Evolutionary conservation across 225 moss, liverwort and hornwort species (phyloP).

Genomic region (Physcomitrellopsis africana): DNA sequence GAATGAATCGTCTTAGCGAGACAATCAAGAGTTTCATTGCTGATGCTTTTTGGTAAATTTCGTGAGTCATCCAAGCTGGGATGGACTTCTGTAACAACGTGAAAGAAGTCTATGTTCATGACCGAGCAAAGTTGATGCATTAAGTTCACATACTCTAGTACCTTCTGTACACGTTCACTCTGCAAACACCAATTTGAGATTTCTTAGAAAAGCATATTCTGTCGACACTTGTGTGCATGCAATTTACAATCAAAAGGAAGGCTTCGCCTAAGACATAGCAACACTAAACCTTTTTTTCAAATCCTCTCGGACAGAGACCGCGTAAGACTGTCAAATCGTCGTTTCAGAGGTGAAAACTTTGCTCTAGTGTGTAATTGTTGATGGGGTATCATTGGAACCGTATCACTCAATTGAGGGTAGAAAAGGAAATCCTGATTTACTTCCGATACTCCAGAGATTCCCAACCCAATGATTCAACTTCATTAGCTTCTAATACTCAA

Average conservation of each 20-base stretch:
- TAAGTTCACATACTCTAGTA: conserved; percentile 79
- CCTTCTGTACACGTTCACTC: conserved; percentile 83
- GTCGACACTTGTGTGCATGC: not conserved
- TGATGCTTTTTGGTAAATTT: conserved; percentile 83
- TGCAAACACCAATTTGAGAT: conserved; percentile 31
- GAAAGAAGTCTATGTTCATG: conserved; percentile 86
- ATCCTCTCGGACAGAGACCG: not conserved
- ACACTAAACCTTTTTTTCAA: not conserved
- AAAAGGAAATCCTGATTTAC: no score
- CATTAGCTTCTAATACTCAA: no score
- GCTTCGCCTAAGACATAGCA: not conserved
- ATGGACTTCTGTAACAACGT: conserved; percentile 87
- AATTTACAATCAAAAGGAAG: not conserved
- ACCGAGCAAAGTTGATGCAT: conserved; percentile 88
- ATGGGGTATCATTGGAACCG: no score
- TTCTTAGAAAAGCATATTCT: not conserved
- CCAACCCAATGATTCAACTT: no score
- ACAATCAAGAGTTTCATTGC: conserved; percentile 88
- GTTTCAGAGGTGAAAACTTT: not conserved
- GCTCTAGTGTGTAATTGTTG: not conserved
- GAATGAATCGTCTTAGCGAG: conserved; percentile 79
- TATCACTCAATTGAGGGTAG: no score
- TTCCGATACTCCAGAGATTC: no score
- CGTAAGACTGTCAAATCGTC: not conserved
- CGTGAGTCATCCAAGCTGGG: conserved; percentile 87